Evolutionary conservation across 1,139 yeast genomes (phyloP), one percentile per base, ranked within the genome.

Genomic region (Taphrina pruni): DNA sequence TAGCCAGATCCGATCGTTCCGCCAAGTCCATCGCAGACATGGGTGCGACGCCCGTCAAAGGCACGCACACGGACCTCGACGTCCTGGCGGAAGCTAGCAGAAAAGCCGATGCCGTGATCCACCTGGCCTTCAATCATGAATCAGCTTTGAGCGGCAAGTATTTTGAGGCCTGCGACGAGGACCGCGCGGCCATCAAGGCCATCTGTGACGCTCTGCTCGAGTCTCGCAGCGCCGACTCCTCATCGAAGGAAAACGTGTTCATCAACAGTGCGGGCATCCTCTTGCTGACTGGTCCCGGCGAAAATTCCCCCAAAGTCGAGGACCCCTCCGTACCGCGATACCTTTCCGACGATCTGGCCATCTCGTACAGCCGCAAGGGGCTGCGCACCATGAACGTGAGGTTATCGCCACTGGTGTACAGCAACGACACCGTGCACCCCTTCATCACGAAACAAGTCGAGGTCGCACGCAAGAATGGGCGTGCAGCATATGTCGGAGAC

Each of bases 1-100:
- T 61, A 26, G 66, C 60, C 11, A 45, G 66, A 8, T 61, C 66
- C 1, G 60, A 52, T 21, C 26, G 32, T 17, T 61, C 66, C n/a
- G 69, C 57, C 41, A 57, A 60, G 12, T 9, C 20, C 14, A 20
- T 66, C 39, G n/a, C 39, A 8, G 32, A 12, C 1, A n/a, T 61
- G 12, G 75, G 70, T 9, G 72, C 73, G 41, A 32, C 17, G 2
- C 58, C 58, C 12, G 43, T 54, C 8, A 21, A 54, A 9, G 58
- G 58, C 6, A 32, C 39, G 2, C 58, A 54, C 26, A 54, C 58
- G 14, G 58, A 32, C 26, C 58, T 54, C 17, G 58, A 32, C 11
- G 2, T 2, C 12, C 43, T 54, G 2, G 58, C 58, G 14, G 21
- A 32, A 9, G 58, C 58, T 1, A 54, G 58, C 26, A 32, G 35